These are phyloP conservation scores for Podospora sp. DNA, from an alignment of 495 filamentous ascomycete genomes.

Conservation along the genomic window DNA sequence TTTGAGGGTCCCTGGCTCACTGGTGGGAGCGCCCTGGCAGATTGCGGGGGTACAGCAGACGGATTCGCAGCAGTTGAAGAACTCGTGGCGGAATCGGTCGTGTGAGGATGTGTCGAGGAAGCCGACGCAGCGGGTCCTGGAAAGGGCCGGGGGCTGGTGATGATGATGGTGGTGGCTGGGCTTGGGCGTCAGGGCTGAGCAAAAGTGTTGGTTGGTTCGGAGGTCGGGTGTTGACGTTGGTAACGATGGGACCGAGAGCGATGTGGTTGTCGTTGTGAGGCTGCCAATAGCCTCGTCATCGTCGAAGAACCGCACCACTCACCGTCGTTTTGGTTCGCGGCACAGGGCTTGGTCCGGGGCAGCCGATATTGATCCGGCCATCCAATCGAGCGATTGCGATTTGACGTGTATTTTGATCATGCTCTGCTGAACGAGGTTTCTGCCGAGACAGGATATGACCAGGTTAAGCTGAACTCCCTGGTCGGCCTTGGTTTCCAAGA, in stretches of 20 bases:
- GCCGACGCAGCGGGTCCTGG: slow-evolving; percentile 5
- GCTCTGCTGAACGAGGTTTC: neutral
- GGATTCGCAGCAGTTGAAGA: slow-evolving; percentile 16
- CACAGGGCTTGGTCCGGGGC: neutral
- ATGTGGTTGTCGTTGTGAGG: neutral
- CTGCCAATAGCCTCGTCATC: neutral
- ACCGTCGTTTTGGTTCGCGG: slow-evolving; percentile 1
- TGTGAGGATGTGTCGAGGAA: slow-evolving; percentile 16
- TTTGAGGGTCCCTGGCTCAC: slow-evolving; percentile 1
- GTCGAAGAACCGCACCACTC: slow-evolving; percentile 6
- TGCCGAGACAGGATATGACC: slow-evolving; percentile 16
- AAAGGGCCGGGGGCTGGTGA: neutral
- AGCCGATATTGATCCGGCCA: neutral
- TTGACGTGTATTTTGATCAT: slow-evolving; percentile 17
- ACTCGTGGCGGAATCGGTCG: slow-evolving; percentile 20
- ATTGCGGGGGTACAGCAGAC: neutral
- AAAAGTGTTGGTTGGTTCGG: slow-evolving; percentile 17
- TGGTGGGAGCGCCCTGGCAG: neutral
- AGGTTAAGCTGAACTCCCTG: slow-evolving; percentile 16
- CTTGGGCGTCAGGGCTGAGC: slow-evolving; percentile 10
- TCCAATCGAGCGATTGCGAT: slow-evolving; percentile 14
- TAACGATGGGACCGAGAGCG: neutral
- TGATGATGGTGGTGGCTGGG: too few relatives aligned
- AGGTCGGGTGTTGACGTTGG: neutral
- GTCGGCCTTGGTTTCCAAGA: slow-evolving; percentile 15